Evolutionary conservation across 2,329 filamentous ascomycete species (phyloP).

Genomic region (Geoglossum cookeanum): DNA sequence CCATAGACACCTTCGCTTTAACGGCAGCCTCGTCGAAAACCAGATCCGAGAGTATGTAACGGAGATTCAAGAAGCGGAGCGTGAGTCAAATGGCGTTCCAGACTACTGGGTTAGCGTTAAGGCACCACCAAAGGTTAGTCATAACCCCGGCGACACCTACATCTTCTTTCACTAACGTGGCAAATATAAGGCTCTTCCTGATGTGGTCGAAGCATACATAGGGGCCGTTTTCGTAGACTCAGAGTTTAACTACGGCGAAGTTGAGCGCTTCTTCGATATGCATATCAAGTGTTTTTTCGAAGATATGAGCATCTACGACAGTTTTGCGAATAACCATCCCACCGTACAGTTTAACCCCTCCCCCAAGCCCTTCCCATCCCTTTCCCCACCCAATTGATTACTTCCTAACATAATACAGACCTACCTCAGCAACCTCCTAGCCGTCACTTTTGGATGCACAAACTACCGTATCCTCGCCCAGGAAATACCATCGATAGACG

Average conservation of each 20-base stretch:
- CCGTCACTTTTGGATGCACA: conserved; percentile 44
- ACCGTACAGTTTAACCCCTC: conserved; percentile 25
- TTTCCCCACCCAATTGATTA: conserved; percentile 2
- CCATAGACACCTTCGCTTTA: conserved; percentile 47
- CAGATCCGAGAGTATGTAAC: conserved; percentile 35
- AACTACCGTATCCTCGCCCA: conserved; percentile 31
- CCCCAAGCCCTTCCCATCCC: neutral
- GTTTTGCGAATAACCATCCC: conserved; percentile 71
- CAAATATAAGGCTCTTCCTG: conserved; percentile 45
- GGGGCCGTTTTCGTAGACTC: conserved; percentile 88
- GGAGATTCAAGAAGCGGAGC: conserved; percentile 36
- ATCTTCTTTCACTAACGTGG: neutral
- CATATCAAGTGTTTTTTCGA: conserved; percentile 63
- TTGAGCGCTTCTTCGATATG: conserved; percentile 57
- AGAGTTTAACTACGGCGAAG: conserved; percentile 51
- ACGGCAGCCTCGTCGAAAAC: conserved; percentile 29
- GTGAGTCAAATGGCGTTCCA: conserved; percentile 28
- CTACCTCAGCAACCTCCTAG: conserved; percentile 44
- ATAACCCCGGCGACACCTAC: neutral
- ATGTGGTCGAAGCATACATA: conserved; percentile 75
- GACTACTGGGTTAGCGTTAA: conserved; percentile 51
- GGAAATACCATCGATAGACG: conserved; percentile 25
- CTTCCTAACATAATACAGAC: no score
- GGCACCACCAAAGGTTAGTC: conserved; percentile 41
- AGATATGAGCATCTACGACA: conserved; percentile 75